Conservation (phyloP, 805 yeast species). For the Ogataea wickerhamii region DNA sequence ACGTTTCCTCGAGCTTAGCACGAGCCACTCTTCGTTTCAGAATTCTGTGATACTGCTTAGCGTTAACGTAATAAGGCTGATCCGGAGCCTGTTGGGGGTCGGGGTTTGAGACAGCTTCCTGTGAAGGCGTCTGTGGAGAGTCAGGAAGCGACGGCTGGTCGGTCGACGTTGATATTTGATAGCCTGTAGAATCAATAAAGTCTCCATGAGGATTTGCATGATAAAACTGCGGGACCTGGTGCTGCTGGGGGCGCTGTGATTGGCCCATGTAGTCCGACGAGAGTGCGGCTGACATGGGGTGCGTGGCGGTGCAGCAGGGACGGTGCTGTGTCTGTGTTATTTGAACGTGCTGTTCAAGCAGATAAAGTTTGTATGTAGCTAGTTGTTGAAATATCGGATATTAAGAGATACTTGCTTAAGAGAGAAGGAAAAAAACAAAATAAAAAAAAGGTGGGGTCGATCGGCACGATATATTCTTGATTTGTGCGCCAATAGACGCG, state of each 20-base stretch:
- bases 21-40: conserved; percentile 90
- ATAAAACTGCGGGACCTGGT: conserved; percentile 13
- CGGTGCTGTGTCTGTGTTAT: not conserved
- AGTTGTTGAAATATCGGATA: conserved; percentile 8
- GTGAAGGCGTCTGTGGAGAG: conserved; percentile 19
- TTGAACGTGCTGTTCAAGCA: too few species aligned
- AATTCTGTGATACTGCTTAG: conserved; percentile 95
- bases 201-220: conserved; percentile 16
- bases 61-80: conserved; percentile 96
- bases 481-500: too few species aligned
- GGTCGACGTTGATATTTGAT: conserved; percentile 18
- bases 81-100: conserved; percentile 38
- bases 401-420: not conserved
- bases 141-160: conserved; percentile 21
- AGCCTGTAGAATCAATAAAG: conserved; percentile 18
- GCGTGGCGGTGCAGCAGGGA: not conserved
- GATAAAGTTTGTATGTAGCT: too few species aligned
- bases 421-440: not conserved
- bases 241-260: conserved; percentile 11
- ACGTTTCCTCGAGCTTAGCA: conserved; percentile 84
- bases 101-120: conserved; percentile 7
- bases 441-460: conserved; percentile 1
- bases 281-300: conserved; percentile 14
- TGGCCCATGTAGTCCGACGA: conserved; percentile 17
- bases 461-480: not conserved